phyloP scores from a whole-genome alignment of 352 stramenopile species.

The Phytophthora palmivora region DNA sequence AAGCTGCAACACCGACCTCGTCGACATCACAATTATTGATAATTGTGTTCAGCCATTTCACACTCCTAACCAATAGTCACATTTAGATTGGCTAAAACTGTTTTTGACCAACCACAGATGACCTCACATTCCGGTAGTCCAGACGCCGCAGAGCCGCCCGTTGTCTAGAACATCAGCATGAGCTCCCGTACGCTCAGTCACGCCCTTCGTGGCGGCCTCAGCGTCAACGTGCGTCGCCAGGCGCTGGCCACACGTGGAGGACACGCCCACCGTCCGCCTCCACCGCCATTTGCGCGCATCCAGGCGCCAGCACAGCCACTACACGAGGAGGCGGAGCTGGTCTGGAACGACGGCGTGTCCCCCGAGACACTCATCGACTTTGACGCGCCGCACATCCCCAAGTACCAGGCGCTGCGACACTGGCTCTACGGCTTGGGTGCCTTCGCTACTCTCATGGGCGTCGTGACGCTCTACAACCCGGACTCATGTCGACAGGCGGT shows the following conservation, averaged over 20 bases:
- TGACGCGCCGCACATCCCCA: slow-evolving; percentile 86
- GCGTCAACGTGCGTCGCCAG: slow-evolving; percentile 59
- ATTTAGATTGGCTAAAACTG: slow-evolving; percentile 28
- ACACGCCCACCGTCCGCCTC: slow-evolving; percentile 71
- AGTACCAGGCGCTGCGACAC: slow-evolving; percentile 76
- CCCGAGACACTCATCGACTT: slow-evolving; percentile 91
- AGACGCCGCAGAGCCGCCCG: slow-evolving; percentile 33
- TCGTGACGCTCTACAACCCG: slow-evolving; percentile 84
- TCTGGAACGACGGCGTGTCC: slow-evolving; percentile 89
- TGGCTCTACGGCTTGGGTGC: slow-evolving; percentile 61
- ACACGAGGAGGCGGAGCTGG: slow-evolving; percentile 82
- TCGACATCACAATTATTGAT: slow-evolving; percentile 38
- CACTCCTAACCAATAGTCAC: background rate
- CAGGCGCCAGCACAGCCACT: slow-evolving; percentile 64
- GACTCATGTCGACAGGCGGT: slow-evolving; percentile 85
- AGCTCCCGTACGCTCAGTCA: slow-evolving; percentile 68
- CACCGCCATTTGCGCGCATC: slow-evolving; percentile 84
- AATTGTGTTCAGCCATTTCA: slow-evolving; percentile 3
- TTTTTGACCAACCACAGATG: slow-evolving; percentile 34
- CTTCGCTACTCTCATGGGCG: slow-evolving; percentile 76
- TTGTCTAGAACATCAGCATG: slow-evolving; percentile 42
- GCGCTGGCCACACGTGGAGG: slow-evolving; percentile 55
- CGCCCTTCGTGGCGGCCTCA: slow-evolving; percentile 67
- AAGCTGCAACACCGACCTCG: slow-evolving; percentile 57
- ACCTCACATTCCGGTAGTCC: slow-evolving; percentile 24